Evolutionary conservation across 768 basidiomycete genomes (phyloP).

Genomic region (Kwoniella shandongensis): DNA sequence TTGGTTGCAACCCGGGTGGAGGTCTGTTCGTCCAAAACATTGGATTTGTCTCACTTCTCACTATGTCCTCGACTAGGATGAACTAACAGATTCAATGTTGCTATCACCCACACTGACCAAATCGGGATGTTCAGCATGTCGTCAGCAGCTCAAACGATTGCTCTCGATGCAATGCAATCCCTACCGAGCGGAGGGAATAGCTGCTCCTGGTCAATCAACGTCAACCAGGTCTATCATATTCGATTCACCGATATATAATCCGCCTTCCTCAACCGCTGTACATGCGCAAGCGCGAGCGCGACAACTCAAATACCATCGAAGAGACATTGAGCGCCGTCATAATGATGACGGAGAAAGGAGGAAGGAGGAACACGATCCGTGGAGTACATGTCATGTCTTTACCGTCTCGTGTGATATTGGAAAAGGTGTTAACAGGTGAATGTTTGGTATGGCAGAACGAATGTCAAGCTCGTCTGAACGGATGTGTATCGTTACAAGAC

Average conservation of each 20-base stretch:
- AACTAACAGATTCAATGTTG: too few species aligned
- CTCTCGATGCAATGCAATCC: too few species aligned
- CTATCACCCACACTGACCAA: too few species aligned
- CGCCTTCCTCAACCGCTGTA: constrained; percentile 1
- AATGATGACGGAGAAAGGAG: neutral
- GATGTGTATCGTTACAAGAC: constrained; percentile 16
- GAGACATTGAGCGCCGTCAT: neutral
- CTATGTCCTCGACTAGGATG: too few species aligned
- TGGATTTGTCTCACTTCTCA: too few species aligned
- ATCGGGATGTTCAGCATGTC: too few species aligned
- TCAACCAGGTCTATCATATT: constrained; percentile 8
- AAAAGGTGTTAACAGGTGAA: neutral
- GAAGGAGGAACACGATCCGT: neutral
- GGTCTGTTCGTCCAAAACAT: too few species aligned
- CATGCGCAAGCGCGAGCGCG: neutral
- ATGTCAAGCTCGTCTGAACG: constrained; percentile 6
- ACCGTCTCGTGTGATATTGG: neutral
- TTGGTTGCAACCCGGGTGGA: neutral
- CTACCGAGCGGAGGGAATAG: too few species aligned
- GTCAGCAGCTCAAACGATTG: too few species aligned
- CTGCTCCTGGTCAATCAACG: too few species aligned
- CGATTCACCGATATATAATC: constrained; percentile 8
- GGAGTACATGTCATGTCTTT: constrained; percentile 1
- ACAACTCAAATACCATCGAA: constrained; percentile 5
- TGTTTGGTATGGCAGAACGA: neutral